phyloP scores from a whole-genome alignment of 441 rosid species.

The Isatis lusitanica region DNA sequence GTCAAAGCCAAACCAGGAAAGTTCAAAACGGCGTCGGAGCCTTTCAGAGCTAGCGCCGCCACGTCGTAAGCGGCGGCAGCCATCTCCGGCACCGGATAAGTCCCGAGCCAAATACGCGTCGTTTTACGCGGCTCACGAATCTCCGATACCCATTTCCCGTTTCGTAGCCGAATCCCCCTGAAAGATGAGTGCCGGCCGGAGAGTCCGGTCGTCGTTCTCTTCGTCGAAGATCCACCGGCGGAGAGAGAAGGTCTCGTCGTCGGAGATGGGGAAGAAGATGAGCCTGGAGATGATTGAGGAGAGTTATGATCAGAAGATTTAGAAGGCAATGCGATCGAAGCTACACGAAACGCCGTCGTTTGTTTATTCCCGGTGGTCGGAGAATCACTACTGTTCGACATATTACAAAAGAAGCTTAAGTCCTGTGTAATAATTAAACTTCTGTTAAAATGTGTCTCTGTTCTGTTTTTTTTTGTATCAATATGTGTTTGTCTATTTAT shows the following conservation, averaged over 20 bases:
- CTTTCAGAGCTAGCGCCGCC: constrained; percentile 82
- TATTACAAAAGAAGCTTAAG: constrained; percentile 20
- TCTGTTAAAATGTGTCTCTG: not conserved
- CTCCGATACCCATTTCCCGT: constrained; percentile 95
- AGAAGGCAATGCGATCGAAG: constrained; percentile 24
- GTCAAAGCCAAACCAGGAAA: constrained; percentile 56
- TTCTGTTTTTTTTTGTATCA: not conserved
- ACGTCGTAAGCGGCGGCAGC: constrained; percentile 89
- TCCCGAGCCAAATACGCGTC: constrained; percentile 87
- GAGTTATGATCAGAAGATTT: not conserved
- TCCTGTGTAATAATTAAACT: not conserved
- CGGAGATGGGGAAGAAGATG: constrained; percentile 42
- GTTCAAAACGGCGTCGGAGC: constrained; percentile 62
- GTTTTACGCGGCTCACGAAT: constrained; percentile 87
- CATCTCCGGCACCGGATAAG: constrained; percentile 74
- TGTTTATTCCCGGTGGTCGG: not conserved
- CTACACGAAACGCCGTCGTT: constrained; percentile 16
- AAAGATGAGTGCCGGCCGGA: constrained; percentile 49
- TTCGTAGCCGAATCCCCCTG: constrained; percentile 69
- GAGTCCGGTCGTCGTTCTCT: constrained; percentile 15
- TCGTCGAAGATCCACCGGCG: constrained; percentile 26
- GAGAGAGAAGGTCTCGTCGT: constrained; percentile 32
- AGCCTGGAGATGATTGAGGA: constrained; percentile 34
- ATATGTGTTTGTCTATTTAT: constrained; percentile 8
- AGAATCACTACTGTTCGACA: constrained; percentile 35